These are phyloP conservation scores for Didymellaceae sp. DNA, from an alignment of 2,329 filamentous ascomycete species.

Conservation along the genomic window DNA sequence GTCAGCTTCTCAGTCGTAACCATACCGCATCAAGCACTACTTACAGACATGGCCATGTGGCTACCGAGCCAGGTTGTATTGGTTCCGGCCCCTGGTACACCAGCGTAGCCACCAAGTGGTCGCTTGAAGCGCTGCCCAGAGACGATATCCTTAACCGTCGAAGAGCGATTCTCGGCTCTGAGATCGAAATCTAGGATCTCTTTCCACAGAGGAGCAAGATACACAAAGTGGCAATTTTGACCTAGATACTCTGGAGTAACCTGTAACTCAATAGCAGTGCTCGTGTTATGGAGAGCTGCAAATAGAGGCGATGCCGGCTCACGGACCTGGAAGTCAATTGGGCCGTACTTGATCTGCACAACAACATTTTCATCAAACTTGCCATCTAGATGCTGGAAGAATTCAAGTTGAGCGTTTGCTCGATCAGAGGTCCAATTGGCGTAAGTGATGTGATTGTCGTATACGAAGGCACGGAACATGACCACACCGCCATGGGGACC, in stretches of 20 bases:
- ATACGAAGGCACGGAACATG: slow-evolving; percentile 77
- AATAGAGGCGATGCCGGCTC: slow-evolving; percentile 72
- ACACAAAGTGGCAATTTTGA: slow-evolving; percentile 73
- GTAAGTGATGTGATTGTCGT: slow-evolving; percentile 64
- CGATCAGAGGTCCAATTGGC: slow-evolving; percentile 70
- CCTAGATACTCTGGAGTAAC: slow-evolving; percentile 74
- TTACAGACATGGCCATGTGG: slow-evolving; percentile 66
- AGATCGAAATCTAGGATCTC: slow-evolving; percentile 72
- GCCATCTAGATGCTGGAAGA: slow-evolving; percentile 68
- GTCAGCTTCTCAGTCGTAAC: not conserved
- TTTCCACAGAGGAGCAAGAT: slow-evolving; percentile 72
- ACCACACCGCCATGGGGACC: slow-evolving; percentile 91
- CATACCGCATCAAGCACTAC: slow-evolving; percentile 1
- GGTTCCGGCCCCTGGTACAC: slow-evolving; percentile 70
- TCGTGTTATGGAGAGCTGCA: slow-evolving; percentile 56
- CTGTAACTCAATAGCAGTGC: slow-evolving; percentile 67
- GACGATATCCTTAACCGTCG: slow-evolving; percentile 66
- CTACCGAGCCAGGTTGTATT: slow-evolving; percentile 73
- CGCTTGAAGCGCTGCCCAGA: slow-evolving; percentile 65
- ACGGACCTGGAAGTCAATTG: slow-evolving; percentile 76
- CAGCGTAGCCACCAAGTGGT: slow-evolving; percentile 66
- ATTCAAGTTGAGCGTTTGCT: slow-evolving; percentile 72
- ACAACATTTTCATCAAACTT: slow-evolving; percentile 74
- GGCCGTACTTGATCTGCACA: slow-evolving; percentile 76
- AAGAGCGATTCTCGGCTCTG: slow-evolving; percentile 63